These are phyloP conservation scores for Quercus agrifolia DNA, from an alignment of 306 rosid genomes.

Conservation along the genomic window DNA sequence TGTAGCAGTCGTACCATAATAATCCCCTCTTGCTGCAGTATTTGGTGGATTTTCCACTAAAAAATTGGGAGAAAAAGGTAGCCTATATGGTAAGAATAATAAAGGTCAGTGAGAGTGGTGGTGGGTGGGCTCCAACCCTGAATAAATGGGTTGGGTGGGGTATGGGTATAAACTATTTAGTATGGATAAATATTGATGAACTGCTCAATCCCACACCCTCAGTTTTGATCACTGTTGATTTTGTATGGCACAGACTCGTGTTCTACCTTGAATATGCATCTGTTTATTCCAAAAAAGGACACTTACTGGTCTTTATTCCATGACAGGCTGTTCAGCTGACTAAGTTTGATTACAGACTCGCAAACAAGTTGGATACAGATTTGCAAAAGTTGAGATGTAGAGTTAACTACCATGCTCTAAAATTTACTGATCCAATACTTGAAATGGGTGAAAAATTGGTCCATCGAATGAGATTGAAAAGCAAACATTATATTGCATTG, in stretches of 20 bases:
- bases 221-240: neutral
- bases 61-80: too few species aligned
- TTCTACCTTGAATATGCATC: neutral
- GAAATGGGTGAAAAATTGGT: slow-evolving; percentile 80
- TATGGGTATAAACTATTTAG: too few species aligned
- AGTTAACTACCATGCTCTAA: slow-evolving; percentile 92
- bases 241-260: neutral
- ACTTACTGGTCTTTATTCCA: slow-evolving; percentile 33
- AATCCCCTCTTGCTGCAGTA: too few species aligned
- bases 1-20: too few species aligned
- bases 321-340: slow-evolving; percentile 92
- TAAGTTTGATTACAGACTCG: slow-evolving; percentile 95
- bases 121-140: too few species aligned
- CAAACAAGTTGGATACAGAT: slow-evolving; percentile 85
- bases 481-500: slow-evolving; percentile 80
- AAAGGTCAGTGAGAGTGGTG: too few species aligned
- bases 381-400: slow-evolving; percentile 94
- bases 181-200: too few species aligned
- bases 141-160: too few species aligned
- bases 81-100: too few species aligned
- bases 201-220: too few species aligned
- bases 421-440: slow-evolving; percentile 65
- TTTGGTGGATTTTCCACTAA: too few species aligned
- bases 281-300: slow-evolving; percentile 22
- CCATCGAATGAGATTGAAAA: slow-evolving; percentile 69